phyloP scores from a whole-genome alignment of 2,329 filamentous ascomycete genomes.

The Diplodia intermedia region DNA sequence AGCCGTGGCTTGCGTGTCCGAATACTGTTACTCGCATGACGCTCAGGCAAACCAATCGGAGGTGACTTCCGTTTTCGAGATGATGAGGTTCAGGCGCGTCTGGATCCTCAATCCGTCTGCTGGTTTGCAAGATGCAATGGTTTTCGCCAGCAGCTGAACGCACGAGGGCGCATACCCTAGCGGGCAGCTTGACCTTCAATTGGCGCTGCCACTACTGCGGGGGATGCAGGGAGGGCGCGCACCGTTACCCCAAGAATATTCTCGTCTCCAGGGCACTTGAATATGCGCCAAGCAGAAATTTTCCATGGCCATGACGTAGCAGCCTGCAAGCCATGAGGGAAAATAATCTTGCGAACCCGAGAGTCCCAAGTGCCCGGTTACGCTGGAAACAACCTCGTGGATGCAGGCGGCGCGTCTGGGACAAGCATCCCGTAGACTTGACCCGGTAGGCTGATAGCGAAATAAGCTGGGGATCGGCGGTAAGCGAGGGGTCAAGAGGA shows the following conservation, averaged over 20 bases:
- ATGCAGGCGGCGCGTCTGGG: background rate
- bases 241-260: too few species aligned
- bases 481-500: constrained; percentile 13
- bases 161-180: background rate
- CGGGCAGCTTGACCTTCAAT: background rate
- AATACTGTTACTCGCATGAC: constrained; percentile 11
- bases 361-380: background rate
- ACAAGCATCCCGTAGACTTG: background rate
- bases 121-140: background rate
- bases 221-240: background rate
- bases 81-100: background rate
- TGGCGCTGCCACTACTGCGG: background rate
- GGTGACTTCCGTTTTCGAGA: constrained; percentile 5
- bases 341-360: background rate
- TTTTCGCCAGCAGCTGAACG: background rate
- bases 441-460: constrained; percentile 4
- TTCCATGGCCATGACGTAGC: background rate
- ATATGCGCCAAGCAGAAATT: background rate
- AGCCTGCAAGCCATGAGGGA: background rate
- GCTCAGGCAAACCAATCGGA: constrained; percentile 7
- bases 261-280: too few species aligned
- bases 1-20: background rate
- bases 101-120: background rate
- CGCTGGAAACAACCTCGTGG: background rate
- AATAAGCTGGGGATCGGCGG: constrained; percentile 8